Evolutionary conservation across 2,329 filamentous ascomycete species (phyloP), one percentile per base, ranked within the genome.

Genomic region (Colletotrichum euphorbiae): DNA sequence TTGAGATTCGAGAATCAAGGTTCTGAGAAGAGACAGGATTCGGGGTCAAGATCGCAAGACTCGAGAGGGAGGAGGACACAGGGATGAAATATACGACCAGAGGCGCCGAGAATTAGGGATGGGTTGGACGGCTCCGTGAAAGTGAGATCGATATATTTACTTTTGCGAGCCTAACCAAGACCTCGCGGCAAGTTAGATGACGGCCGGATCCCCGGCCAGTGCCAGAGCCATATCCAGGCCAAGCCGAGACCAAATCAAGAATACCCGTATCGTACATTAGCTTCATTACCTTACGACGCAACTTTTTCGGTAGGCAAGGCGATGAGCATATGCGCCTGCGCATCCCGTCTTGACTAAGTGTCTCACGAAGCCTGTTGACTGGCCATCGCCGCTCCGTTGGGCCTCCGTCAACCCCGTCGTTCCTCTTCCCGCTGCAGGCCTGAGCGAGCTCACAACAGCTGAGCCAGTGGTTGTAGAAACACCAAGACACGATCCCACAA

Each of bases 71-170:
- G 54, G 40, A 55, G 56, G 50, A 57, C 51, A 62, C 62, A 69
- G 67, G 67, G 67, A 70, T 69, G 46, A 48, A 61, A 57, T 58
- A 51, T 54, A 65, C 58, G 52, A 63, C 65, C 36, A 58, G 61
- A 68, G 65, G 46, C 65, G 61, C 52, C 46, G 65, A 65, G 60
- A 8, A 31, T 31, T 50, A 59, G 54, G 65, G 61, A 68, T 59
- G 61, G 56, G 43, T 60, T 60, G 57, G 57, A n/a, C 43, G 31
- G 56, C 42, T 58, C 48, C 33, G 28, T 33, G 24, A 43, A 45
- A 24, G 59, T 40, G 58, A 38, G 33, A 67, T 69, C 17, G 65
- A 65, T 65, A 69, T 70, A 70, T 69, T 70, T 70, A 64, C 69
- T 70, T 63, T 57, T 69, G 38, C 69, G 19, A 64, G 52, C 60